Evolutionary conservation across 2,329 filamentous ascomycete species (phyloP).

Genomic region (Sporothrix inflata): DNA sequence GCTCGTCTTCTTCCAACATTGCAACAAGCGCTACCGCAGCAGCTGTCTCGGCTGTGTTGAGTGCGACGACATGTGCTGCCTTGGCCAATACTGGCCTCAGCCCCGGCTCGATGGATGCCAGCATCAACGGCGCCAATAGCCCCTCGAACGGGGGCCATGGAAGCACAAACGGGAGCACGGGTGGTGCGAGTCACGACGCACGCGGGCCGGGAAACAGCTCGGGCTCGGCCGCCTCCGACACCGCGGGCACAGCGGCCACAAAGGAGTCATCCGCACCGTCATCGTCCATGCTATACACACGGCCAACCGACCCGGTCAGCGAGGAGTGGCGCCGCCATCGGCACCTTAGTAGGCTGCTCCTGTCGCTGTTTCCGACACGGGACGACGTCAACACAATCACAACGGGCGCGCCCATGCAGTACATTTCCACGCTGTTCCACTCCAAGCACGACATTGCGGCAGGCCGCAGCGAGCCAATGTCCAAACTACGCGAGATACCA

Average conservation of each 20-base stretch:
- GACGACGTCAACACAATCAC: conserved; percentile 42
- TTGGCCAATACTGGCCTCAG: background rate
- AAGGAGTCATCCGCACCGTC: background rate
- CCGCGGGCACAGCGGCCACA: background rate
- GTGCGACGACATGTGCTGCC: background rate
- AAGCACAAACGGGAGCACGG: background rate
- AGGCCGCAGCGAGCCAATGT: conserved; percentile 36
- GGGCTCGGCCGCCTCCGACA: background rate
- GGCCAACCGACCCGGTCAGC: background rate
- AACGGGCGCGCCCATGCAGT: conserved; percentile 36
- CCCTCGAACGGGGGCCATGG: background rate
- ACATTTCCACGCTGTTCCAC: conserved; percentile 41
- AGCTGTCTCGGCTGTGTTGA: background rate
- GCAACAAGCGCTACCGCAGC: background rate
- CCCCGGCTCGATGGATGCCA: conserved; percentile 14
- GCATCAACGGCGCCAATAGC: conserved; percentile 31
- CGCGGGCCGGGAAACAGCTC: background rate
- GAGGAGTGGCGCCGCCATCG: conserved; percentile 37
- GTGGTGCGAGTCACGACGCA: background rate
- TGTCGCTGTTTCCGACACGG: conserved; percentile 43
- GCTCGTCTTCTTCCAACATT: background rate
- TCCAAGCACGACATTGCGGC: conserved; percentile 41
- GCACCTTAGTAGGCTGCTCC: conserved; percentile 41
- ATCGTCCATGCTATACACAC: background rate
- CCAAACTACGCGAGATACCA: conserved; percentile 40